phyloP scores from a whole-genome alignment of 2,329 filamentous ascomycete species.

The Thelonectria discophora region DNA sequence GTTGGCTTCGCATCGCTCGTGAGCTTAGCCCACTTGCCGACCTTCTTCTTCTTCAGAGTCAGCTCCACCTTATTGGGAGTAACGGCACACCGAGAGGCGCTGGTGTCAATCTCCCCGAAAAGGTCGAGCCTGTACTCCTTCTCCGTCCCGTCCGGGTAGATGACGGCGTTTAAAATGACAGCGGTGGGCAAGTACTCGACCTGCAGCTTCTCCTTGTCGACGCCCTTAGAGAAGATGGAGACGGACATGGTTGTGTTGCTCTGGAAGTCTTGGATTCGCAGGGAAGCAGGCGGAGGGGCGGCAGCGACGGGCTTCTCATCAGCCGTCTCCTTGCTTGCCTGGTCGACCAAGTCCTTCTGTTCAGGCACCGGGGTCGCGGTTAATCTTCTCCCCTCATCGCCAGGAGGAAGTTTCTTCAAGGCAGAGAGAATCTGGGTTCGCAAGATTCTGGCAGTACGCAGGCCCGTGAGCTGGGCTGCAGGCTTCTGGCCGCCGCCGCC shows the following conservation, averaged over 20 bases:
- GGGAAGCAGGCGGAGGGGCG: conserved; percentile 31
- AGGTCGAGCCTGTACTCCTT: conserved; percentile 72
- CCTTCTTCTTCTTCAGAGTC: conserved; percentile 70
- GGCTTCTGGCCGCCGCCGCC: conserved; percentile 5
- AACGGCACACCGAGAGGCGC: conserved; percentile 69
- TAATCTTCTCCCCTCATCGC: conserved; percentile 58
- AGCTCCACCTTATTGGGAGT: conserved; percentile 85
- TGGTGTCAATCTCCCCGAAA: conserved; percentile 70
- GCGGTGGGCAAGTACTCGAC: conserved; percentile 46
- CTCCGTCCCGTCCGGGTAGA: conserved; percentile 60
- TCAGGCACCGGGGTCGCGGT: conserved; percentile 47
- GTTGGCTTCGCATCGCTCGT: conserved; percentile 30
- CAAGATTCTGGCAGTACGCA: conserved; percentile 55
- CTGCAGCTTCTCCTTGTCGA: conserved; percentile 51
- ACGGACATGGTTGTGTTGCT: conserved; percentile 47
- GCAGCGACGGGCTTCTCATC: neutral
- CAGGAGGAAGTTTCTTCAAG: conserved; percentile 55
- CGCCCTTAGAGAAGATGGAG: conserved; percentile 55
- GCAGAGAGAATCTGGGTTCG: conserved; percentile 57
- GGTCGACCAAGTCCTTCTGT: conserved; percentile 42
- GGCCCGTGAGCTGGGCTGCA: conserved; percentile 37
- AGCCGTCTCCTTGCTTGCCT: conserved; percentile 19
- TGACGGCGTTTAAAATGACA: conserved; percentile 43
- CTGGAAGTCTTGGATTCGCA: conserved; percentile 50
- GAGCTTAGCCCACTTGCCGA: conserved; percentile 72